A percentile compares a stretch with the other conserved stretches of the same genome.
These are phyloP conservation scores for Phylloporus sp. DNA, from an alignment of 768 basidiomycete genomes.

Conservation along the genomic window DNA sequence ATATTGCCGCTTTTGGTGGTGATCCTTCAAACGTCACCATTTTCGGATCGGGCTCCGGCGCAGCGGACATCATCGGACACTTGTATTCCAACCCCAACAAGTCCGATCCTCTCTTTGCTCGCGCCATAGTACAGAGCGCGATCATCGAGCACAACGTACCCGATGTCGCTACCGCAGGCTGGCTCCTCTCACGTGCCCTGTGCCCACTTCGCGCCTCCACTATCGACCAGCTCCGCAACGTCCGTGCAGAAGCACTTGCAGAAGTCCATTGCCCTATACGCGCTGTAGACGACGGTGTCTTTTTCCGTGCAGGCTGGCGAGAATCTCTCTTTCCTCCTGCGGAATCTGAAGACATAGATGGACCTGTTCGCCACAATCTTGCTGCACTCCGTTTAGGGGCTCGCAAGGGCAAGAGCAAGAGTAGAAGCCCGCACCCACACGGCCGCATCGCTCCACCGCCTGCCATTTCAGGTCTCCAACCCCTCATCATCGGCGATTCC, in stretches of 20 bases:
- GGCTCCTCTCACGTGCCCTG: slow-evolving; percentile 62
- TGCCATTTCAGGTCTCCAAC: slow-evolving; percentile 40
- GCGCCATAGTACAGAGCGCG: slow-evolving; percentile 72
- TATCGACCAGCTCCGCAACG: slow-evolving; percentile 57
- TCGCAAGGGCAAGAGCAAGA: slow-evolving; percentile 20
- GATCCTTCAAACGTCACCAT: slow-evolving; percentile 47
- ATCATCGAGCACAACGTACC: slow-evolving; percentile 60
- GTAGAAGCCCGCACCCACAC: slow-evolving; percentile 28
- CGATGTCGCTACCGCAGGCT: slow-evolving; percentile 54
- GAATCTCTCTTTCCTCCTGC: slow-evolving; percentile 36
- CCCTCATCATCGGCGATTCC: slow-evolving; percentile 73
- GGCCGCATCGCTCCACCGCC: slow-evolving; percentile 7
- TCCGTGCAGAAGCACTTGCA: slow-evolving; percentile 54
- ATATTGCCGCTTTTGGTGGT: slow-evolving; percentile 63
- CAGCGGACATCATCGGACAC: slow-evolving; percentile 55
- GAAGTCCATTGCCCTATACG: slow-evolving; percentile 47
- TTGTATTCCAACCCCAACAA: slow-evolving; percentile 63
- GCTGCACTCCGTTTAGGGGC: slow-evolving; percentile 23
- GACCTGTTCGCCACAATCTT: slow-evolving; percentile 11
- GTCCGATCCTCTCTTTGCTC: slow-evolving; percentile 56
- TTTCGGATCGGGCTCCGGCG: slow-evolving; percentile 40
- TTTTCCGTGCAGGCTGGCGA: slow-evolving; percentile 60
- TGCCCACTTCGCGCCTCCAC: slow-evolving; percentile 47
- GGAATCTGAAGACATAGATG: slow-evolving; percentile 19
- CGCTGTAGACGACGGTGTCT: slow-evolving; percentile 63